Percentiles rank a stretch among this genome's conserved stretches.
Evolutionary conservation across 345 rosid genomes (phyloP).

Genomic region (Melaleuca quinquenervia): DNA sequence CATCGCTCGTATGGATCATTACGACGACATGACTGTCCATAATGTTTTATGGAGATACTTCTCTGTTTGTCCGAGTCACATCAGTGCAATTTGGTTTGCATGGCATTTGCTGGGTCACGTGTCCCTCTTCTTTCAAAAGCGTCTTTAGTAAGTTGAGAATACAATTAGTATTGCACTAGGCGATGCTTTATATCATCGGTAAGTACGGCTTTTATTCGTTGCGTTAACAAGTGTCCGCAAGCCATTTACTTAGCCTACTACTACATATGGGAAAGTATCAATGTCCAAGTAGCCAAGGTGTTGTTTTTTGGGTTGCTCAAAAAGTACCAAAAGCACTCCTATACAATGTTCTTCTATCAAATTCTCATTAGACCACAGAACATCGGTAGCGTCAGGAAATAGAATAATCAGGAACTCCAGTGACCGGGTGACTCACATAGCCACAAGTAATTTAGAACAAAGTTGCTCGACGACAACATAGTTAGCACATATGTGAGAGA

Average conservation of each 20-base stretch:
- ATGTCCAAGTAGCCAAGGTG: not conserved
- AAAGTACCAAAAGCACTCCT: not conserved
- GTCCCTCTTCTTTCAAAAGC: not conserved
- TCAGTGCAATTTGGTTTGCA: not conserved
- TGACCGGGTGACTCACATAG: not conserved
- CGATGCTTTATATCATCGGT: not conserved
- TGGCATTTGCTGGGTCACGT: not conserved
- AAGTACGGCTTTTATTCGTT: not conserved
- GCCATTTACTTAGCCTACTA: not conserved
- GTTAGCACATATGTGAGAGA: not conserved
- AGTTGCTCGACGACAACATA: not conserved
- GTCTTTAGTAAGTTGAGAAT: not conserved
- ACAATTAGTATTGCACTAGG: not conserved
- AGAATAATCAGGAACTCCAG: not conserved
- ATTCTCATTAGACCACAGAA: not conserved
- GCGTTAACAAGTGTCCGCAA: not conserved
- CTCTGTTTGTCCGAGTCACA: not conserved
- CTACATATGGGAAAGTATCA: not conserved
- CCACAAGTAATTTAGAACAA: not conserved
- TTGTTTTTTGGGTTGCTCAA: not conserved
- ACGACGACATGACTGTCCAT: not conserved
- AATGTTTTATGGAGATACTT: not conserved
- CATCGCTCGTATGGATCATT: not conserved
- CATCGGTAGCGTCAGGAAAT: not conserved
- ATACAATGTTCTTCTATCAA: not conserved